Base-by-base conservation (phyloP, 2,329 filamentous ascomycete species). In the Cercospora sesami region DNA sequence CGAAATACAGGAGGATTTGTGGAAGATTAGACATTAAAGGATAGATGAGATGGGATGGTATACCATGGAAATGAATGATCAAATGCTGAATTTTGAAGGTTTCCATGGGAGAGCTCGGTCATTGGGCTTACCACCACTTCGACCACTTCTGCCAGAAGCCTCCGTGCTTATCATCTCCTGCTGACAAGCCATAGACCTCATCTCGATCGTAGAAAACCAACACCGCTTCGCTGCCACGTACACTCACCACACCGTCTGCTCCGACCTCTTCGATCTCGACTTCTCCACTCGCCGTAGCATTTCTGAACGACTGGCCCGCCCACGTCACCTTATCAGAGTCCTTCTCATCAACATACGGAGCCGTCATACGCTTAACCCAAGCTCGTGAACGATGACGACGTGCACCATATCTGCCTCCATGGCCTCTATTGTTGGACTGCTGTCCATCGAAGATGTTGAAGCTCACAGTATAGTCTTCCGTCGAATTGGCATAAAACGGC, bases 201-300 rank as follows among this genome's bases (percentile, higher is more conserved):
- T 69, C 59, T 16, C 71, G 62, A 21, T 73, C 69, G 55, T 74
- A 75, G 61, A 73, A 75, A 1, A 76, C 67, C 10, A 77, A 68
- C 10, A 77, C 73, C 5, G 75, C 74, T 62, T 77, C 75, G 51
- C 74, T 77, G 1, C 74, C 75, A 60, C 75, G 68, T 1, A 75
- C 71, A 0, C 42, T 65, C 4, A 75, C 73, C 42, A 72, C 18
- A 3, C 69, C 69, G 21, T 73, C 72, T 8, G 14, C 21, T 14
- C 66, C 69, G 1, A 75, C 69, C 28, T 62, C 30, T 18, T 76
- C 73, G 9, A 75, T 68, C 3, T n/a, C 21, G 12, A 71, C 63
- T 1, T 73, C 57, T 0, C 74, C 74, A 10, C 55, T 51, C 6
- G 68, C 69, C 45, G 66, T 71, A 18, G 73, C 75, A 18, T 72